These are phyloP conservation scores for Beauveria sp. DNA, from an alignment of 2,329 filamentous ascomycete species.

Conservation along the genomic window DNA sequence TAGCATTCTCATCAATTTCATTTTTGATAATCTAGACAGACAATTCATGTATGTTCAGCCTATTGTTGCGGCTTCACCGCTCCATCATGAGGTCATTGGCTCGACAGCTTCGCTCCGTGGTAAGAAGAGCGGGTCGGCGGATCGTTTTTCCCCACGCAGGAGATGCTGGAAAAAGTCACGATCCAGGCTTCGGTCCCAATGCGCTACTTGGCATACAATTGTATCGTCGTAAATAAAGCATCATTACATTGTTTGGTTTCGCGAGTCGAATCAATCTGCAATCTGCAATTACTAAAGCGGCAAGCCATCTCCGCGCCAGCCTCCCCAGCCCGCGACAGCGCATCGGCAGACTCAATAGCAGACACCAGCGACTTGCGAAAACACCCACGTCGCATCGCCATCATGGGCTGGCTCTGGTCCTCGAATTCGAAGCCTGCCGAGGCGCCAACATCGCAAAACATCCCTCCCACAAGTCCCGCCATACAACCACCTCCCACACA, in stretches of 20 bases:
- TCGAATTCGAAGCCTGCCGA: conserved; percentile 22
- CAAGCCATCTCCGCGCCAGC: background rate
- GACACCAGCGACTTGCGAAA: background rate
- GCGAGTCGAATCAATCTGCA: background rate
- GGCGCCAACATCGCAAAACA: conserved; percentile 17
- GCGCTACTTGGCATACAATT: background rate
- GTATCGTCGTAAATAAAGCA: background rate
- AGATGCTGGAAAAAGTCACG: background rate
- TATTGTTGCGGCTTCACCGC: background rate
- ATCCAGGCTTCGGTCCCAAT: background rate
- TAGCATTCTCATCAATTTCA: background rate
- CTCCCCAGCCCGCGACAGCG: background rate
- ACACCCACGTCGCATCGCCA: conserved; percentile 13
- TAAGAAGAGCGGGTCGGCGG: conserved; percentile 1
- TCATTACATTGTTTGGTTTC: background rate
- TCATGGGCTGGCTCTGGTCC: conserved; percentile 58
- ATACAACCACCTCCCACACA: conserved; percentile 13
- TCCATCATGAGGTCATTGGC: conserved; percentile 6
- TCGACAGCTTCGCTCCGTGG: background rate
- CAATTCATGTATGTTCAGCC: no score
- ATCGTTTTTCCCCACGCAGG: conserved; percentile 8
- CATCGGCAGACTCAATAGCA: background rate
- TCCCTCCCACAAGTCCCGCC: conserved; percentile 16
- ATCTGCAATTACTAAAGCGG: no score
- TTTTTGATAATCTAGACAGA: no score